Evolutionary conservation across 306 rosid species (phyloP).

Genomic region (Lathyrus tuberosus): DNA sequence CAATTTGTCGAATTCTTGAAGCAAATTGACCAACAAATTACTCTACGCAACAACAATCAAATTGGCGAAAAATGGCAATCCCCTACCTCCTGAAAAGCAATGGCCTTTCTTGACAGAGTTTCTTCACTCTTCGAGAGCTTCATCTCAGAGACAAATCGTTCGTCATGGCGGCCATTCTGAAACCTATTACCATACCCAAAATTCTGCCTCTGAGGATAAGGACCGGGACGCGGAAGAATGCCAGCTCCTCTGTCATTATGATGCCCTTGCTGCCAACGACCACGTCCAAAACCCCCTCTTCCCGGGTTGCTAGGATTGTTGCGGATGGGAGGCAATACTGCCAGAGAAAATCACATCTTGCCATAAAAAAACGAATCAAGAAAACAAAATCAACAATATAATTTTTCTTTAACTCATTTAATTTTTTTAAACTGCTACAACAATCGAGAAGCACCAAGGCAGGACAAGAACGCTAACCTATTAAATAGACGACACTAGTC

Average conservation of each 20-base stretch:
- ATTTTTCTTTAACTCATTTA: constrained; percentile 28
- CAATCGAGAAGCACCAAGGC: neutral
- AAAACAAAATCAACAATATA: constrained; percentile 41
- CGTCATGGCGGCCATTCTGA: constrained; percentile 71
- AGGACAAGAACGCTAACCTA: neutral
- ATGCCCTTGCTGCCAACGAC: constrained; percentile 52
- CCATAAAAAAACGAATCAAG: constrained; percentile 41
- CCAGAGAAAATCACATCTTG: constrained; percentile 45
- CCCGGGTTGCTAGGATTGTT: constrained; percentile 43
- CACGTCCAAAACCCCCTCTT: constrained; percentile 59
- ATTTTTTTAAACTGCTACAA: constrained; percentile 22
- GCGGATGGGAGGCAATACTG: constrained; percentile 59
- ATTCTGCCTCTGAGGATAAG: constrained; percentile 80
- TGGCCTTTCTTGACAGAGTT: constrained; percentile 55
- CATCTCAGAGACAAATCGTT: constrained; percentile 80
- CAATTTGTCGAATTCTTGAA: constrained; percentile 5
- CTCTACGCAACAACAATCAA: neutral
- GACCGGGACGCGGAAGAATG: constrained; percentile 91
- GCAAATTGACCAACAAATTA: constrained; percentile 33
- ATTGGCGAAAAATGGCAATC: constrained; percentile 18
- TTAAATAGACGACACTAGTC: neutral
- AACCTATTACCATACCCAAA: constrained; percentile 73
- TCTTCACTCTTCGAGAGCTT: constrained; percentile 89
- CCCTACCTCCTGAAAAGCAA: constrained; percentile 64
- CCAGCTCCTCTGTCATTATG: constrained; percentile 93